Base-by-base conservation (phyloP, 257 asterid species). In the Lycium ferocissimum region DNA sequence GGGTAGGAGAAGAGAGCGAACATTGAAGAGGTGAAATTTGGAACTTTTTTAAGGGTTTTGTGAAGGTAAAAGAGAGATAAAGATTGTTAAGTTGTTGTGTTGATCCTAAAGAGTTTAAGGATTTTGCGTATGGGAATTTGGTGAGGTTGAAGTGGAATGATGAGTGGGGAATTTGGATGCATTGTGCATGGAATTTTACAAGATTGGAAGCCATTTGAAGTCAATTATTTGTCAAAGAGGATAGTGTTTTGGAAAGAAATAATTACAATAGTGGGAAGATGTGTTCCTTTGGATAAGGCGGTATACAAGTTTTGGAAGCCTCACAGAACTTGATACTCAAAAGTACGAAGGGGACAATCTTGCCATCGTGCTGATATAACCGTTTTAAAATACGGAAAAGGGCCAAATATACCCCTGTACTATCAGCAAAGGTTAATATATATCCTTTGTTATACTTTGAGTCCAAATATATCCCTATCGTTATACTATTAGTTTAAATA, bases 1-100 rank as follows among this genome's bases (percentile, higher is more conserved):
- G 98, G 53, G 87, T 91, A 56, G 98, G 90, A 84, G 95, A 86
- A 87, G 95, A 89, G 43, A 86, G 72, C 14, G 90, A 81, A 87
- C 93, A 94, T 45, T 82, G 86, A 1, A 91, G 88, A 20, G 62
- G 80, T 15, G 85, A 70, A 72, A 53, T 80, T 3, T 84, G 38
- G 81, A 75, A 83, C 87, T 84, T 81, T 26, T 26, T 26, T 26
- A 26, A 1, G 86, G 83, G 84, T 51, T 80, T 89, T 35, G 18
- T 79, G 53, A 85, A 40, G 22, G 86, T 87, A 57, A 85, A 51
- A 35, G 85, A 86, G n/a, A 59, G 78, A 71, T 63, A 65, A 38
- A 33, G 81, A 56, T 67, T 72, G 63, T 72, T 75, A 12, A 75
- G 59, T 75, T 45, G 80, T 11, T 75, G 81, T 47, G 35, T 85